phyloP scores from a whole-genome alignment of 208 protist species.

The Leishmania tarentolae region DNA sequence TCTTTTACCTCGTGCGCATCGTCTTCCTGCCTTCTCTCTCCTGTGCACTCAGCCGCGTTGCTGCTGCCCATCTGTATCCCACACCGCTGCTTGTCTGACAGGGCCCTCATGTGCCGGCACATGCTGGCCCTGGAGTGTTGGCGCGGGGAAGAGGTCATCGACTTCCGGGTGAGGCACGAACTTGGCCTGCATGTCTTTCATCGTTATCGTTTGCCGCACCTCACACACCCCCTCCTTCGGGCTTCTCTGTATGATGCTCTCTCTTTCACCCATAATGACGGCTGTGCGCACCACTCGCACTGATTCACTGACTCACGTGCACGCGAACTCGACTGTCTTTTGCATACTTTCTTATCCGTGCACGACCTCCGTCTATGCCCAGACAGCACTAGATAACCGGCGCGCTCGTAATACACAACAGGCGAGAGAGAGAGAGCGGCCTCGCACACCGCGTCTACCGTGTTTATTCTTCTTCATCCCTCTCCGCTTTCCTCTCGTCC shows the following conservation, averaged over 20 bases:
- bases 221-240: not conserved
- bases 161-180: not conserved
- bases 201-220: not conserved
- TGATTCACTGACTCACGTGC: not conserved
- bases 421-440: not conserved
- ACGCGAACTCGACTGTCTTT: not conserved
- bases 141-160: not conserved
- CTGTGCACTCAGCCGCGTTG: not conserved
- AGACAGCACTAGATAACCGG: not conserved
- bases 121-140: not conserved
- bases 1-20: not conserved
- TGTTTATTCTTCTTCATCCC: not conserved
- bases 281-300: not conserved
- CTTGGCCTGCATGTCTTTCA: not conserved
- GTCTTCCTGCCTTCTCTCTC: not conserved
- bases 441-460: not conserved
- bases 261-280: not conserved
- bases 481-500: not conserved
- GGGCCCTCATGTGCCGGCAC: not conserved
- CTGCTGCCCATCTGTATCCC: not conserved
- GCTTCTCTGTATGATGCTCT: not conserved
- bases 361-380: not conserved
- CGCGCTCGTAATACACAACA: not conserved
- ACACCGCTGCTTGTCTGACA: not conserved
- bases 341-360: not conserved